Percentiles rank a stretch among this genome's conserved stretches.
phyloP scores from a whole-genome alignment of 257 asterid genomes.

The Solanum paucissectum region DNA sequence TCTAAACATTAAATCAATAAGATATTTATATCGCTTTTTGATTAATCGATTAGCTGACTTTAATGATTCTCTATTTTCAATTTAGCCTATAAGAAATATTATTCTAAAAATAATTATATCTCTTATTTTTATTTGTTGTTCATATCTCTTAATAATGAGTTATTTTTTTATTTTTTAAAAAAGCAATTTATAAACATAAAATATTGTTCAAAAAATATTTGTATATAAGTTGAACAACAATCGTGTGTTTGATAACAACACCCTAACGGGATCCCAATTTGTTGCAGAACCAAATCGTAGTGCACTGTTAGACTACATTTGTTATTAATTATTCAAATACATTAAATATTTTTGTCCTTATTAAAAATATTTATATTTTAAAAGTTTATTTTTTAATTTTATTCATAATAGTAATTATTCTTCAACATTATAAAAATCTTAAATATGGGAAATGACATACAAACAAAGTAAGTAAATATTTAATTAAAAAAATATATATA shows the following conservation, averaged over 20 bases:
- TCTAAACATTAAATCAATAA: no score
- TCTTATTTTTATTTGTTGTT: no score
- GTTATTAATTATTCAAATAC: not conserved
- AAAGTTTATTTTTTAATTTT: no score
- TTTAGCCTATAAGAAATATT: not conserved
- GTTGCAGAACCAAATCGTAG: not conserved
- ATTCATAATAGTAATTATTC: no score
- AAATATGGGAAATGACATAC: not conserved
- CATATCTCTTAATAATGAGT: not conserved
- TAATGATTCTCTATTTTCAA: not conserved
- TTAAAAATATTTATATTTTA: no score
- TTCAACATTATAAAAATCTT: no score
- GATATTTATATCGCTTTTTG: not conserved
- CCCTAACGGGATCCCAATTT: not conserved
- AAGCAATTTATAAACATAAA: no score
- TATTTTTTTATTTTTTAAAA: no score
- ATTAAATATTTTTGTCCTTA: no score
- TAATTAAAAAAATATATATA: not conserved
- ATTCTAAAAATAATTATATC: not conserved
- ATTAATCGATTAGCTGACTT: not conserved
- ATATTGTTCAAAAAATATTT: no score
- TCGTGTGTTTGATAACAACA: not conserved
- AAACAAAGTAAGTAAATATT: not conserved
- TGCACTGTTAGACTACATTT: not conserved
- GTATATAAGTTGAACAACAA: no score